Conservation (phyloP, 2,329 filamentous ascomycete species). For the Grosmannia huntii region DNA sequence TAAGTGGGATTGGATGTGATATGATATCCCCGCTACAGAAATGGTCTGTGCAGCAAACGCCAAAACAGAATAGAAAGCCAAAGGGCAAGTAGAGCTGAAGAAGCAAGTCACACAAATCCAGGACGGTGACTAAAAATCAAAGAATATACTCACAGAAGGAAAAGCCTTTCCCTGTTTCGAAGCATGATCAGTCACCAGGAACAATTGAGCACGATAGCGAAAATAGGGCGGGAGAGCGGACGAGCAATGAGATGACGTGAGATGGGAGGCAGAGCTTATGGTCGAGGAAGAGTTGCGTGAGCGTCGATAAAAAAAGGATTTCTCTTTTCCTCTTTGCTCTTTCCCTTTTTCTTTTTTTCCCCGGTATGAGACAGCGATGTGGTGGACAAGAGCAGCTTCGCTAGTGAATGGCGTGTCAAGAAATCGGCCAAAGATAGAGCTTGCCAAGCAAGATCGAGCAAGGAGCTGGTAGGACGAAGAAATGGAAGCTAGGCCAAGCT, state of each 20-base stretch:
- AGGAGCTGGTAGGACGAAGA: neutral
- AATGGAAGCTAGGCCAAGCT: neutral
- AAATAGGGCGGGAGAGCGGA: neutral
- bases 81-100: neutral
- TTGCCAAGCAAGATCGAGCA: neutral
- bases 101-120: neutral
- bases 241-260: neutral
- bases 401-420: neutral
- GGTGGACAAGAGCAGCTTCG: too few relatives aligned
- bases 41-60: neutral
- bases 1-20: neutral
- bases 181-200: constrained; percentile 6
- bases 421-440: neutral
- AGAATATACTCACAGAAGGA: neutral
- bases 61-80: neutral
- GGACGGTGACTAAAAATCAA: neutral
- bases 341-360: neutral
- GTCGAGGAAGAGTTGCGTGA: neutral
- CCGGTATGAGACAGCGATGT: neutral
- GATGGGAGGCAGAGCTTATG: neutral
- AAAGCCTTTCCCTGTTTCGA: constrained; percentile 1
- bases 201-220: neutral
- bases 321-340: neutral
- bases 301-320: neutral
- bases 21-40: neutral